phyloP scores from a whole-genome alignment of 257 asterid species.

The Przewalskia tangutica region DNA sequence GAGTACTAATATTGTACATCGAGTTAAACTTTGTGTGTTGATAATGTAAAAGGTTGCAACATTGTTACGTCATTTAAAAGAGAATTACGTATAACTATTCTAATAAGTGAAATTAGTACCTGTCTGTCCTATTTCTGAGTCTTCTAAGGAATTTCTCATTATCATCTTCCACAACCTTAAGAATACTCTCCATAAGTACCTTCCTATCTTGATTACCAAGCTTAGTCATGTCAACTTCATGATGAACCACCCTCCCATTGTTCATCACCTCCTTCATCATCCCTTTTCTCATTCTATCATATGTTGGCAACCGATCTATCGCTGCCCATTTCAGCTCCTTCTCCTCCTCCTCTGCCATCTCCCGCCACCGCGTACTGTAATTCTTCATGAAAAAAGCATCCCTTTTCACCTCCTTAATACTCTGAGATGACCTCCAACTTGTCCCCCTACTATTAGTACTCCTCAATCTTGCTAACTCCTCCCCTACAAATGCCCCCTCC shows the following conservation, averaged over 20 bases:
- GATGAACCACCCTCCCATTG: constrained; percentile 36
- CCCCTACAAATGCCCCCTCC: constrained; percentile 47
- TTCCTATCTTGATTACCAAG: constrained; percentile 60
- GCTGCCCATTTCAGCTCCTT: constrained; percentile 88
- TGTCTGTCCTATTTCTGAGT: constrained; percentile 63
- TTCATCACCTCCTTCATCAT: constrained; percentile 21
- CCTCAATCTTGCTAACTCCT: constrained; percentile 35
- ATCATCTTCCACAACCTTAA: constrained; percentile 65
- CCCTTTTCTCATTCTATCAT: constrained; percentile 62
- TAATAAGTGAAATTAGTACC: constrained; percentile 21
- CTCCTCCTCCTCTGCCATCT: constrained; percentile 45
- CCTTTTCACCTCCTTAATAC: constrained; percentile 48
- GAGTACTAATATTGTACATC: not conserved
- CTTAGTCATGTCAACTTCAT: constrained; percentile 49
- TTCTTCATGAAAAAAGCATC: constrained; percentile 48
- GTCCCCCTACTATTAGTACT: constrained; percentile 33
- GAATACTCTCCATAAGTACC: constrained; percentile 51
- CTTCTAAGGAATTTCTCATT: constrained; percentile 53
- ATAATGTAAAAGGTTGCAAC: not conserved
- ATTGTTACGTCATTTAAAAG: not conserved
- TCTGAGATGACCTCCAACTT: constrained; percentile 27
- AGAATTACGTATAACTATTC: not conserved
- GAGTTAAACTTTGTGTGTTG: not conserved
- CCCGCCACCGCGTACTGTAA: constrained; percentile 44
- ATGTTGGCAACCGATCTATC: constrained; percentile 75